phyloP scores from a whole-genome alignment of 2,329 filamentous ascomycete species.

The Dryadomyces quercus-mongolicae region DNA sequence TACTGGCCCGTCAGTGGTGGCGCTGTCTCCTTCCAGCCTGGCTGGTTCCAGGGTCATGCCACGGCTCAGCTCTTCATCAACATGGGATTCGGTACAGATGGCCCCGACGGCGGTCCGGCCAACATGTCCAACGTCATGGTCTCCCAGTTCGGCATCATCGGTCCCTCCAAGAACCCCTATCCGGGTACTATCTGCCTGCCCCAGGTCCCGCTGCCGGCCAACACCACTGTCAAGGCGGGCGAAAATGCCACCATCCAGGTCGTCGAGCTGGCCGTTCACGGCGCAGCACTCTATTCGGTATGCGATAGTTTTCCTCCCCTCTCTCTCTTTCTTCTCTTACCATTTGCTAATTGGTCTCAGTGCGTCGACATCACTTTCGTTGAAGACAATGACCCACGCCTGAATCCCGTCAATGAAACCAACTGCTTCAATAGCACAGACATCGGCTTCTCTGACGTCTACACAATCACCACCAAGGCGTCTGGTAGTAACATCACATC shows the following conservation, averaged over 20 bases:
- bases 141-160: conserved; percentile 67
- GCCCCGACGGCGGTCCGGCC: conserved; percentile 49
- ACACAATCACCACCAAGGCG: conserved; percentile 46
- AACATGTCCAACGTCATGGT: conserved; percentile 87
- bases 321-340: not conserved
- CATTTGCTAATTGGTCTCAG: conserved; percentile 23
- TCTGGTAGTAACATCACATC: conserved; percentile 18
- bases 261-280: conserved; percentile 72
- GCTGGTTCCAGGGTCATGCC: conserved; percentile 86
- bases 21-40: conserved; percentile 80
- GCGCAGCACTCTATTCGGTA: conserved; percentile 72
- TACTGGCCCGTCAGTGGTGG: conserved; percentile 85
- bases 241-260: conserved; percentile 86
- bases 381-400: conserved; percentile 54
- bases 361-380: conserved; percentile 93
- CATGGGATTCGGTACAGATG: conserved; percentile 66
- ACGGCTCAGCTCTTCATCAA: conserved; percentile 83
- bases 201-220: conserved; percentile 71
- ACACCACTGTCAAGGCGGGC: conserved; percentile 60
- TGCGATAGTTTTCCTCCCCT: conserved; percentile 16
- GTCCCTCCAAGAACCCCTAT: conserved; percentile 73
- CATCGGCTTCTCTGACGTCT: conserved; percentile 66
- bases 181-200: conserved; percentile 81
- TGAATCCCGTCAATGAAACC: conserved; percentile 59
- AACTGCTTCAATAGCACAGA: conserved; percentile 86